Evolutionary conservation across 2,329 filamentous ascomycete species (phyloP), one percentile per base, ranked within the genome.

Genomic region (Monosporascus sp.): DNA sequence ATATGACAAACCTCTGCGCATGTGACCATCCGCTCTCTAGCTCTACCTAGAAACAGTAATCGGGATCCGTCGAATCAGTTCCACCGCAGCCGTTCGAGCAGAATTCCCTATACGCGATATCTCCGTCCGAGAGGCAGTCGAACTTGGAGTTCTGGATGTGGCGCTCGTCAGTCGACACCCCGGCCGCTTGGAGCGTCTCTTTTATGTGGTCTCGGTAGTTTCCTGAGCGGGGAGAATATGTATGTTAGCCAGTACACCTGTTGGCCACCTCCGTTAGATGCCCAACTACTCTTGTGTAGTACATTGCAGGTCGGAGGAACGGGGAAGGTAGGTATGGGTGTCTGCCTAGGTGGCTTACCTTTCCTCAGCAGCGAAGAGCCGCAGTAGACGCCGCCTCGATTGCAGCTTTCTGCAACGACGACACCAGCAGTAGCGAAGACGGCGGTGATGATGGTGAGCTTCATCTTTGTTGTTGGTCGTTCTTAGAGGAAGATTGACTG

Each of bases 171-270:
- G 44, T 49, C 14, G 43, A 16, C 24, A 40, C 17, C 1, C 35
- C 40, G 14, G 20, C 37, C n/a, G 53, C 49, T 19, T 52, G 24
- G 14, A 55, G 53, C 14, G 37, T 49, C 24, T 49, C 41, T 14
- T 38, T 22, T 31, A 55, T 55, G 38, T 55, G 53, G 8, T 55
- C 50, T 37, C 50, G 45, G 50, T 55, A 55, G 53, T 55, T 52
- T 5, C 53, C 53, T 46, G 22, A 9, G 20, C n/a, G 8, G 14
- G 31, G 11, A 35, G 31, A 35, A 35, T 14, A 35, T 9, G 31
- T 14, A 14, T 5, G 11, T 35, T 14, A 35, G 31, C 31, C 5
- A 14, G 5, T 4, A 35, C 31, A 14, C 31, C 11, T 14, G 5
- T 35, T 35, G 14, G 11, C 9, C 31, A 5, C 5, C 31, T 31